Evolutionary conservation across 2,329 filamentous ascomycete genomes (phyloP).

Genomic region (Madurella fahalii): DNA sequence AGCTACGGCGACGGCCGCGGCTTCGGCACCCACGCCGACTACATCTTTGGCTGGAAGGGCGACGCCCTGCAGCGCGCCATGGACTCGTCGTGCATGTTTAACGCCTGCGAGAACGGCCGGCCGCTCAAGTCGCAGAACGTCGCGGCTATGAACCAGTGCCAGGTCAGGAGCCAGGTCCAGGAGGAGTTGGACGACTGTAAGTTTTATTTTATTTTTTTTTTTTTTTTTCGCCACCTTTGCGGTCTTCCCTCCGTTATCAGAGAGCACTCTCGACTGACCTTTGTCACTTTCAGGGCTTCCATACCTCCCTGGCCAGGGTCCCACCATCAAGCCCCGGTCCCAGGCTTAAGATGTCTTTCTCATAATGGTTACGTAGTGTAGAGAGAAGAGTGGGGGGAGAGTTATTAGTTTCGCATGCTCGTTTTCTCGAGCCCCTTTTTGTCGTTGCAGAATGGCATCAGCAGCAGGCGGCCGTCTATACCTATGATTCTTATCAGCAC

Average conservation of each 20-base stretch:
- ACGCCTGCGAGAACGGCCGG: constrained; percentile 31
- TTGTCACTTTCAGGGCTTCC: neutral
- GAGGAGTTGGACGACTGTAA: constrained; percentile 34
- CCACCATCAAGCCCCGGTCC: neutral
- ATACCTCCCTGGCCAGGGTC: neutral
- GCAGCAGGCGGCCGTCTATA: too few relatives aligned
- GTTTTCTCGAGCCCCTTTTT: too few relatives aligned
- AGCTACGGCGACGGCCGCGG: constrained; percentile 27
- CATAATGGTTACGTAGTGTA: neutral
- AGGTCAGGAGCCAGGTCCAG: constrained; percentile 27
- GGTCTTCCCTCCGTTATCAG: neutral
- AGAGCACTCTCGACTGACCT: neutral
- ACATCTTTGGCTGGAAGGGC: constrained; percentile 35
- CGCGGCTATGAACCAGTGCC: constrained; percentile 32
- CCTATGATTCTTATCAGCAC: too few relatives aligned
- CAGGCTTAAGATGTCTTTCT: constrained; percentile 8
- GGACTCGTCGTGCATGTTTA: constrained; percentile 33
- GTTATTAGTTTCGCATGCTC: too few relatives aligned
- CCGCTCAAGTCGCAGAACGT: constrained; percentile 33
- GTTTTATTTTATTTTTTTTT: too few relatives aligned
- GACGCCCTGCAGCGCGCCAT: constrained; percentile 32
- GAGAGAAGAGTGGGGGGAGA: too few relatives aligned
- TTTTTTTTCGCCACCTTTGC: neutral
- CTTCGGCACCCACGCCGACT: constrained; percentile 32
- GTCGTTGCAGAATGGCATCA: too few relatives aligned